phyloP scores from a whole-genome alignment of 805 yeast species.

The Metschnikowia proteae region DNA sequence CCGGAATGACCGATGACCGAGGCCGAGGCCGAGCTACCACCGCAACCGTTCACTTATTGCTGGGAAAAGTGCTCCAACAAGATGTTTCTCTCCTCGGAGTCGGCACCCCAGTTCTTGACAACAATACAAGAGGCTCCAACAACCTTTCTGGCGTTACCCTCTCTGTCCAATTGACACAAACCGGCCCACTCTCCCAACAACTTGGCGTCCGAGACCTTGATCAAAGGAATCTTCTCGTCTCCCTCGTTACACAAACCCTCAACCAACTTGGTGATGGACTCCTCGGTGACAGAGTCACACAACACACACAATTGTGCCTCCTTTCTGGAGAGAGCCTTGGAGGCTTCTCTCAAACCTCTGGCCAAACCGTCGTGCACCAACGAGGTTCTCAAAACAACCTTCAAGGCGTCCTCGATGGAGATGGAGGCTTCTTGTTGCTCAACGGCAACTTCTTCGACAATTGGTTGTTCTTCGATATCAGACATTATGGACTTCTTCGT shows the following conservation, averaged over 20 bases:
- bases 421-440: constrained; percentile 85
- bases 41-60: constrained; percentile 46
- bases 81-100: constrained; percentile 94
- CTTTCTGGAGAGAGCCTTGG: constrained; percentile 96
- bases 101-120: constrained; percentile 99
- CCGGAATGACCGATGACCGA: too few species aligned
- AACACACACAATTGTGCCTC: constrained; percentile 97
- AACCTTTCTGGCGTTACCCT: constrained; percentile 99
- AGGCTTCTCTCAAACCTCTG: constrained; percentile 99
- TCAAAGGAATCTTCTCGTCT: constrained; percentile 92
- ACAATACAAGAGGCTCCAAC: constrained; percentile 99
- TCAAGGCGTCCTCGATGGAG: constrained; percentile 97
- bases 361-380: constrained; percentile 99
- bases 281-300: constrained; percentile 98
- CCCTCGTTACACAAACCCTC: constrained; percentile 99
- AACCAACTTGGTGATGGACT: constrained; percentile 90
- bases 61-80: constrained; percentile 94
- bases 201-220: constrained; percentile 99
- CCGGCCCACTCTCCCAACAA: constrained; percentile 99
- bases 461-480: constrained; percentile 88
- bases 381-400: constrained; percentile 96
- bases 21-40: too few species aligned
- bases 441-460: constrained; percentile 77
- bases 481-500: constrained; percentile 85
- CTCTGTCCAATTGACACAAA: constrained; percentile 98